Evolutionary conservation across 768 basidiomycete species (phyloP), one percentile per base, ranked within the genome.

Genomic region (Trametes maxima): DNA sequence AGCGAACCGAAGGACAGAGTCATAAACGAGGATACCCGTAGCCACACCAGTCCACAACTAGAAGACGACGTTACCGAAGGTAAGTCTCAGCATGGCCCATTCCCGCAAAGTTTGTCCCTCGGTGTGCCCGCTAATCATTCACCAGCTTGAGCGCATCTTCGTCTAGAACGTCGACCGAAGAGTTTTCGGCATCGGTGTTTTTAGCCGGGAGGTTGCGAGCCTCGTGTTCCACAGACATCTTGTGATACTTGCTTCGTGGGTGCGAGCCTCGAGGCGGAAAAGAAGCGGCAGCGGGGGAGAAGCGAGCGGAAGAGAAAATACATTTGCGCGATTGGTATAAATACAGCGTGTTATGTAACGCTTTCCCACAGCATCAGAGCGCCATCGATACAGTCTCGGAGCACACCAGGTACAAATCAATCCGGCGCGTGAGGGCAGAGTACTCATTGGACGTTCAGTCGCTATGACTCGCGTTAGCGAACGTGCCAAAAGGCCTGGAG

Each of bases 11-110:
- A 54, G 62, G 46, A 67, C 59, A 65, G 68, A 62, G 36, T 63
- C 59, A 49, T 75, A 76, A 74, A 72, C 76, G 77, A 78, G 83
- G 89, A 90, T 92, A 93, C 92, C 92, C 92, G 92, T 88, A 94
- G 91, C 91, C 90, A 81, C 75, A 84, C 85, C 87, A 86, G 83
- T 82, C 74, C 75, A 78, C 80, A 80, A 84, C 83, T 79, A 80
- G 74, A 79, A 75, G 78, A 76, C 72, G 82, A 90, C 86, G 80
- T 90, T 92, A 92, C 89, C 88, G 77, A 78, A 84, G 78, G 69
- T 75, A 71, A 75, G 72, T 69, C 71, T 69, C 68, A 73, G 68
- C 73, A 67, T 69, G 66, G 47, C 66, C 62, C 62, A 57, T 56
- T 52, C 63, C 70, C 55, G 66, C 68, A 66, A 62, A 61, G 65